Evolutionary conservation across 768 basidiomycete genomes (phyloP).

Genomic region (Pisolithus albus): DNA sequence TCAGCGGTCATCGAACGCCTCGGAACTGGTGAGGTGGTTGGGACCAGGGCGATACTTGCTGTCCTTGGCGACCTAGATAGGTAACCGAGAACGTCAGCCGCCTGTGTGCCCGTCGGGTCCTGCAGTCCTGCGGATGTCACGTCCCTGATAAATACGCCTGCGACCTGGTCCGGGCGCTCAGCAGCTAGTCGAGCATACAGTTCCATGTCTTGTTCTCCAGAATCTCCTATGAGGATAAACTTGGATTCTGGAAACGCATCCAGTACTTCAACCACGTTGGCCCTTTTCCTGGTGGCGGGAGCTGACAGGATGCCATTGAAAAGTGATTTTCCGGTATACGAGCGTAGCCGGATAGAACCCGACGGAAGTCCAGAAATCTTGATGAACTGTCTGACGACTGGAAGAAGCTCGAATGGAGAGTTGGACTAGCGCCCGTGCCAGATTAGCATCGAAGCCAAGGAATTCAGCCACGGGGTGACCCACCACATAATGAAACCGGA

Average conservation of each 20-base stretch:
- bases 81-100: background rate
- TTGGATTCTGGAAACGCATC: conserved; percentile 63
- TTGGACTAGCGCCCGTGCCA: conserved; percentile 57
- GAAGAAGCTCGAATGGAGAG: conserved; percentile 78
- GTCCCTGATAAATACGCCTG: conserved; percentile 81
- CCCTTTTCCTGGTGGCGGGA: conserved; percentile 76
- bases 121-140: conserved; percentile 43
- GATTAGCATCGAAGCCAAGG: background rate
- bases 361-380: conserved; percentile 58
- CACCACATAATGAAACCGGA: conserved; percentile 85
- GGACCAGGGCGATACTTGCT: conserved; percentile 5
- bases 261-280: conserved; percentile 71
- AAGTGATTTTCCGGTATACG: conserved; percentile 77
- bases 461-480: conserved; percentile 24
- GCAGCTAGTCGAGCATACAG: conserved; percentile 73
- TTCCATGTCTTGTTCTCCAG: conserved; percentile 93
- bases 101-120: conserved; percentile 54
- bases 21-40: conserved; percentile 2
- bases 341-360: conserved; percentile 75
- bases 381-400: conserved; percentile 73
- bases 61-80: conserved; percentile 5
- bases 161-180: conserved; percentile 61
- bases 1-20: conserved; percentile 8
- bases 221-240: conserved; percentile 87
- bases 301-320: conserved; percentile 79